A percentile compares a stretch with the other conserved stretches of the same genome.
phyloP scores from a whole-genome alignment of 495 filamentous ascomycete species.

The Talaromyces trachyspermus region DNA sequence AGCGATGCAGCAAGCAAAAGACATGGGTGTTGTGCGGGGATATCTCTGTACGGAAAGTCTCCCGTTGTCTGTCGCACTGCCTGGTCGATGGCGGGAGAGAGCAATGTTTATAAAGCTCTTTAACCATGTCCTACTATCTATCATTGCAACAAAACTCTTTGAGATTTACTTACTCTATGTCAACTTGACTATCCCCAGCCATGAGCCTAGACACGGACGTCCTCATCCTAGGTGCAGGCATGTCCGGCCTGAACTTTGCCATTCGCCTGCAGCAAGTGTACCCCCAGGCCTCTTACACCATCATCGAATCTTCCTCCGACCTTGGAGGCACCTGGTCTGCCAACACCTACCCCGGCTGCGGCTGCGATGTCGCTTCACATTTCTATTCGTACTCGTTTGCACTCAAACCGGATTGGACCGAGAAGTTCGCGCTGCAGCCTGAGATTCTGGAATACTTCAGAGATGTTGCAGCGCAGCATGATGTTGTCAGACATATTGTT shows the following conservation, averaged over 20 bases:
- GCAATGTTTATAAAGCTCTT: too few relatives aligned
- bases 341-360: constrained; percentile 22
- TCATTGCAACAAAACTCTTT: too few relatives aligned
- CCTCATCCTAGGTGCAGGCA: constrained; percentile 49
- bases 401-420: constrained; percentile 38
- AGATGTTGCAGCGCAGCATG: constrained; percentile 34
- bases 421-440: constrained; percentile 27
- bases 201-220: constrained; percentile 13
- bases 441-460: constrained; percentile 40
- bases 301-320: constrained; percentile 15
- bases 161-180: too few relatives aligned
- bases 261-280: constrained; percentile 46
- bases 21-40: not conserved
- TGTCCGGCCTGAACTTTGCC: constrained; percentile 51
- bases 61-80: too few relatives aligned
- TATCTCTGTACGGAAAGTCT: not conserved
- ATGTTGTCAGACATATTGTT: constrained; percentile 33
- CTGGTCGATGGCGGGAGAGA: too few relatives aligned
- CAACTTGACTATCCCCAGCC: too few relatives aligned
- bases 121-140: too few relatives aligned
- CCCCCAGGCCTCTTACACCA: constrained; percentile 30
- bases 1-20: not conserved
- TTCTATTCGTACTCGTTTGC: constrained; percentile 48
- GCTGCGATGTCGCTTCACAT: constrained; percentile 20
- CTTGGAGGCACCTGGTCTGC: constrained; percentile 21